Conservation (phyloP, 495 filamentous ascomycete genomes). For the Neurospora sp. region DNA sequence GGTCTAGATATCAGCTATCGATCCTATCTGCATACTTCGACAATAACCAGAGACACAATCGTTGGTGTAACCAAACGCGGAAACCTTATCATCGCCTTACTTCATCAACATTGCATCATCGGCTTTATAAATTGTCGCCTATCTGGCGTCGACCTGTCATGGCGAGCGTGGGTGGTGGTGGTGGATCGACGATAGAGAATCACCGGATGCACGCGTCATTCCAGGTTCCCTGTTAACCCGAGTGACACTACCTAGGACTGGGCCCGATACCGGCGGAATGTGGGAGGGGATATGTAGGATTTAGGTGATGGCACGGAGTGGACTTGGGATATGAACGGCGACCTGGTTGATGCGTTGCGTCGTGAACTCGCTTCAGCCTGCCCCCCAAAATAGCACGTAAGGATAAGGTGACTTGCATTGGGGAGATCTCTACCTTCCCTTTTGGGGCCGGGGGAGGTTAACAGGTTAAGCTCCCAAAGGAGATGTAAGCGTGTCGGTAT, state of each 20-base stretch:
- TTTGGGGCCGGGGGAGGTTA: not conserved
- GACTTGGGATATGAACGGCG: not conserved
- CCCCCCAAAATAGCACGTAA: not conserved
- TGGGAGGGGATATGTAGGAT: not conserved
- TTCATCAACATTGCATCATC: not conserved
- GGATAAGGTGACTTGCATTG: not conserved
- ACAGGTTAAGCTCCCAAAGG: not conserved
- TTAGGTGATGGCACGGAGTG: not conserved
- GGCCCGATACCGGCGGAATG: too few relatives aligned
- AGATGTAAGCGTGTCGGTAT: not conserved
- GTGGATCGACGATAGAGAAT: not conserved
- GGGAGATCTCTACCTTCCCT: not conserved
- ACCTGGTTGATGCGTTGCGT: not conserved
- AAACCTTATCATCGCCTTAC: not conserved
- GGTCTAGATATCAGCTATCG: not conserved
- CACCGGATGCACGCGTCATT: not conserved
- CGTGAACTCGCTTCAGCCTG: not conserved
- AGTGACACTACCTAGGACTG: too few relatives aligned
- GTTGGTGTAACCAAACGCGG: not conserved
- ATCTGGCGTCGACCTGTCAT: not conserved
- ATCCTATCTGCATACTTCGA: not conserved
- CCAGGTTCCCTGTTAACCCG: too few relatives aligned
- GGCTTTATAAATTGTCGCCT: not conserved
- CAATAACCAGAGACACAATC: not conserved
- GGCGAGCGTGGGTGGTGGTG: not conserved